Percentiles rank a stretch among this genome's conserved stretches.
phyloP scores from a whole-genome alignment of 768 basidiomycete genomes.

The Mycena indigotica region DNA sequence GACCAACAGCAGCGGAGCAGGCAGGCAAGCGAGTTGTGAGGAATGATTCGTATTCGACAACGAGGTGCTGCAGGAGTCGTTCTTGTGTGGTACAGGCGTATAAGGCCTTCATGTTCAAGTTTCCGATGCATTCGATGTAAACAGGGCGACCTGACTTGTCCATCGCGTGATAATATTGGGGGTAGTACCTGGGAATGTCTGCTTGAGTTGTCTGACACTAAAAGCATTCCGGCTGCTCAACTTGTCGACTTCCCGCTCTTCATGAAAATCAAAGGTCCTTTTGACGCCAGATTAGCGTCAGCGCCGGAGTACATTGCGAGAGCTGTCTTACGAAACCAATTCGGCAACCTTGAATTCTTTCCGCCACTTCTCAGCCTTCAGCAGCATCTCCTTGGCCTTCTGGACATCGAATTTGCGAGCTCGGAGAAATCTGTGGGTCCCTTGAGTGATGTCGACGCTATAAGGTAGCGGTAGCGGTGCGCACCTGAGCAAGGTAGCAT shows the following conservation, averaged over 20 bases:
- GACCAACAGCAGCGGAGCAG: constrained; percentile 67
- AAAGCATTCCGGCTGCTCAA: too few species aligned
- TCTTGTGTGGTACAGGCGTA: constrained; percentile 83
- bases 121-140: constrained; percentile 92
- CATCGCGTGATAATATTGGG: constrained; percentile 93
- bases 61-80: constrained; percentile 85
- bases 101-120: constrained; percentile 83
- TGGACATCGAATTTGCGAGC: constrained; percentile 89
- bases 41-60: constrained; percentile 93
- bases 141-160: constrained; percentile 97
- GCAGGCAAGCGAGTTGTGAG: constrained; percentile 78
- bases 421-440: constrained; percentile 71
- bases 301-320: too few species aligned
- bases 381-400: constrained; percentile 83
- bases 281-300: constrained; percentile 5
- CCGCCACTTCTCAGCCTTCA: constrained; percentile 85
- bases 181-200: too few species aligned
- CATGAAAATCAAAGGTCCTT: constrained; percentile 85
- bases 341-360: constrained; percentile 82
- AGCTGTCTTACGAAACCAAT: constrained; percentile 64
- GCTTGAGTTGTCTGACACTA: too few species aligned
- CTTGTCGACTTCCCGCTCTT: constrained; percentile 82
- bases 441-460: too few species aligned
- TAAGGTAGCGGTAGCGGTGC: too few species aligned
- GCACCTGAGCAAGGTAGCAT: constrained; percentile 68